These are phyloP conservation scores for Colletotrichum plurivorum DNA, from an alignment of 2,329 filamentous ascomycete genomes.

Conservation along the genomic window DNA sequence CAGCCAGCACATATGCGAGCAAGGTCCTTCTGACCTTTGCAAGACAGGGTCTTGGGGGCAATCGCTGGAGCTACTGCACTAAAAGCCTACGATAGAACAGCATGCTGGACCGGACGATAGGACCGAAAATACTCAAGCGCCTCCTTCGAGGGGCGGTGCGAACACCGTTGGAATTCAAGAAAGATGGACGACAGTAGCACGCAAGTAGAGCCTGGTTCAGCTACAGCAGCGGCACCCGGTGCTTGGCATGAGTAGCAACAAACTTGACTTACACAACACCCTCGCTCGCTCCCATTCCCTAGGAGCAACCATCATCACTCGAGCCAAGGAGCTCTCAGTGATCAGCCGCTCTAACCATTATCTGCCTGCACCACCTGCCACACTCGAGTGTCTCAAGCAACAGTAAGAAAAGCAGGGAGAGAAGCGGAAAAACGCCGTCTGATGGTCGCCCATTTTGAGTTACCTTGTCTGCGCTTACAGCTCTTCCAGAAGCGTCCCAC, in stretches of 20 bases:
- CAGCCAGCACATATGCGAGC: background rate
- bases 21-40: constrained; percentile 13
- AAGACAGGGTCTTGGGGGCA: no score
- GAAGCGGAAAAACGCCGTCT: no score
- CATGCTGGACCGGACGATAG: background rate
- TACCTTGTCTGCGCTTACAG: background rate
- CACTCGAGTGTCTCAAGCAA: background rate
- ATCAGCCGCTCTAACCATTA: constrained; percentile 6
- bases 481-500: constrained; percentile 29
- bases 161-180: constrained; percentile 20
- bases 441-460: no score
- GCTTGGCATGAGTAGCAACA: no score
- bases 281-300: no score
- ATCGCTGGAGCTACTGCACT: constrained; percentile 4
- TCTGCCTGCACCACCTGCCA: background rate
- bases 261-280: background rate
- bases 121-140: background rate
- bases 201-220: no score
- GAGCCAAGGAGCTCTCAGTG: background rate
- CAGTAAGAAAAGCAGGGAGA: no score
- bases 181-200: background rate
- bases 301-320: no score
- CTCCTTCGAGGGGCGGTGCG: constrained; percentile 28
- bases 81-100: background rate
- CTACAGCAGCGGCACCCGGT: no score